These are phyloP conservation scores for Hyphopichia fennica DNA, from an alignment of 1,139 yeast genomes.

Conservation along the genomic window DNA sequence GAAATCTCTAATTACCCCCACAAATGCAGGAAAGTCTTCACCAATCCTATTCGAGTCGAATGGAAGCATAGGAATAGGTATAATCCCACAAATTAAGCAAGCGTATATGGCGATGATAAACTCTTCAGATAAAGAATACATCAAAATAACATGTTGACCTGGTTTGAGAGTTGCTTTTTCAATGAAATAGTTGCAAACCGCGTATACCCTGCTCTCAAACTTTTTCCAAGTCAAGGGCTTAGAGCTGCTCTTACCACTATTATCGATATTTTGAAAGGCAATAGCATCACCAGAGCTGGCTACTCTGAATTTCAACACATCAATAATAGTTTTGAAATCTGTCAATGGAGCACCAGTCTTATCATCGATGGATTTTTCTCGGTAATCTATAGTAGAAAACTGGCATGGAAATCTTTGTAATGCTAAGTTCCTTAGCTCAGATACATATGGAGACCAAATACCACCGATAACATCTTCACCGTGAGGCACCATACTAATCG, in stretches of 20 bases:
- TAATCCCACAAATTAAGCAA: slow-evolving; percentile 77
- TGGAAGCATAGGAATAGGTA: slow-evolving; percentile 80
- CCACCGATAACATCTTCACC: slow-evolving; percentile 84
- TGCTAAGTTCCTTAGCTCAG: slow-evolving; percentile 56
- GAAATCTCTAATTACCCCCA: slow-evolving; percentile 67
- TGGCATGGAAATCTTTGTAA: slow-evolving; percentile 50
- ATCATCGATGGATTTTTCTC: slow-evolving; percentile 74
- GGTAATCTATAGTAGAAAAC: slow-evolving; percentile 69
- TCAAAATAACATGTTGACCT: slow-evolving; percentile 74
- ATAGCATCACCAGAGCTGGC: slow-evolving; percentile 73
- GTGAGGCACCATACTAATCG: slow-evolving; percentile 68
- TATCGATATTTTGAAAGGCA: slow-evolving; percentile 72
- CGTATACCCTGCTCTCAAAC: slow-evolving; percentile 74
- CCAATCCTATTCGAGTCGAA: slow-evolving; percentile 66
- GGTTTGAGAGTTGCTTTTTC: slow-evolving; percentile 55
- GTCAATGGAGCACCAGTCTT: slow-evolving; percentile 72
- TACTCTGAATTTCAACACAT: slow-evolving; percentile 78
- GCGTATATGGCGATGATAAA: slow-evolving; percentile 83
- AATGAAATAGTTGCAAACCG: slow-evolving; percentile 59
- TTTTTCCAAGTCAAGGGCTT: slow-evolving; percentile 79
- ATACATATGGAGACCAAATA: slow-evolving; percentile 77
- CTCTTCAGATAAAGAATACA: slow-evolving; percentile 88
- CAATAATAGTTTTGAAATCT: slow-evolving; percentile 70
- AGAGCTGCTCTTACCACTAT: slow-evolving; percentile 48
- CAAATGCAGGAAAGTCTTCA: slow-evolving; percentile 74